Percentiles rank a stretch among this genome's conserved stretches.
Conservation (phyloP, 2,329 filamentous ascomycete genomes). For the Ophiostoma sp. region DNA sequence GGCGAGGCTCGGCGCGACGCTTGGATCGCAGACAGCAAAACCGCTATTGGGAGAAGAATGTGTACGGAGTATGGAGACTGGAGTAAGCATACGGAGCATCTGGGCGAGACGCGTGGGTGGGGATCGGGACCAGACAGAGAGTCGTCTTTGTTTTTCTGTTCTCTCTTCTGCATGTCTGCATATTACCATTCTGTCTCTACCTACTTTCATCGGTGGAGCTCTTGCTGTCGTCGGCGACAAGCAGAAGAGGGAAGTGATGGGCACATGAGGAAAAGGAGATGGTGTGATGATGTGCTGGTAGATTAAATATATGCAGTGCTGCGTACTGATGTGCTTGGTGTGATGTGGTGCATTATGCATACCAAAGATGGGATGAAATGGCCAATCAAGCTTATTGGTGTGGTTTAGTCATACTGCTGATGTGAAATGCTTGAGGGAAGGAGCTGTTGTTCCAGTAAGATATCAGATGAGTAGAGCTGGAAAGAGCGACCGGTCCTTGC, state of each 20-base stretch:
- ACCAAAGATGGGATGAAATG: background rate
- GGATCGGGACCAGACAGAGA: background rate
- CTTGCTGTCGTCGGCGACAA: background rate
- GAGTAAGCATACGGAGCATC: too few species aligned
- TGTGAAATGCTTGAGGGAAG: background rate
- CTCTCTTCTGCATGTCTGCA: too few species aligned
- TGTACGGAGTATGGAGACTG: background rate
- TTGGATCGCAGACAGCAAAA: background rate
- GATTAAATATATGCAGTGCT: background rate
- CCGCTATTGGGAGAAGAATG: background rate
- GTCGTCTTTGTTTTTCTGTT: background rate
- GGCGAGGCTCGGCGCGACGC: constrained; percentile 5
- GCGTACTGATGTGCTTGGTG: background rate
- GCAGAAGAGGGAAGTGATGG: background rate
- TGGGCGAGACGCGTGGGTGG: constrained; percentile 10
- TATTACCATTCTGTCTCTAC: too few species aligned
- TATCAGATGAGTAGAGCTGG: background rate
- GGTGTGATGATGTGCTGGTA: background rate
- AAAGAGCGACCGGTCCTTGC: background rate
- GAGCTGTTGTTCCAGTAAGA: background rate
- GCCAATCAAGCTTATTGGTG: background rate
- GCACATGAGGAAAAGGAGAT: background rate
- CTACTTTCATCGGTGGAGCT: background rate
- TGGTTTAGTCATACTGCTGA: background rate
- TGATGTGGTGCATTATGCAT: background rate